Base-by-base conservation (phyloP, 495 filamentous ascomycete species). In the Penicillium pulvis region DNA sequence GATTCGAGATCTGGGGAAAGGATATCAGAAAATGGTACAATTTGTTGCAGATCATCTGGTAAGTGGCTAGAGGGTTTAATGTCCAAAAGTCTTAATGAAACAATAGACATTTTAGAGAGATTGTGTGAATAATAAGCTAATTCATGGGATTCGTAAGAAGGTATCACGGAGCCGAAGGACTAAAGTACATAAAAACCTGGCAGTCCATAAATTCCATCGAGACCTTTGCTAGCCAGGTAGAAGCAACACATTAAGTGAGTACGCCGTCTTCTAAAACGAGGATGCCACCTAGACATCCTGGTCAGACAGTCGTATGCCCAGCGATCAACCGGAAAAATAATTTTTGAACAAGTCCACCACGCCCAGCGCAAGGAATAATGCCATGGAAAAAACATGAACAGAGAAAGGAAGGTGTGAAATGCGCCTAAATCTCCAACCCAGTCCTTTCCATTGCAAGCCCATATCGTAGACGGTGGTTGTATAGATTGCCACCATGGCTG, bases 351-450 rank as follows among this genome's bases (percentile, higher is more conserved):
- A 61, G 58, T 60, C 55, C 58, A 56, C 53, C 49, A 66, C 66
- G 66, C 49, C 58, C 66, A 61, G 60, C 63, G 63, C 56, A 57
- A 54, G 58, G 59, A 58, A 52, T 56, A 49, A 55, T 51, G 60
- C 57, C 48, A 53, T 55, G 47, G 47, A 7, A 65, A 65, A 1
- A 53, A 61, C 60, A 68, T 68, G 60, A 63, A 63, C 57, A 65
- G 35, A 63, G 60, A 68, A 63, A 46, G 57, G 56, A 62, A 63
- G 47, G 59, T 59, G 51, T 54, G 59, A 52, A 60, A 55, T n/a
- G 14, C 16, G 39, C 39, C 43, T 54, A 54, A 44, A 54, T 54
- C 51, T n/a, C 39, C 39, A 41, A 41, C 16, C 39, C 12, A 41
- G 39, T 41, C 39, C 6, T 17, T 41, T n/a, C 39, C 39, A 41